Conservation (phyloP, 768 basidiomycete species). For the Pleurotus tuoliensis region DNA sequence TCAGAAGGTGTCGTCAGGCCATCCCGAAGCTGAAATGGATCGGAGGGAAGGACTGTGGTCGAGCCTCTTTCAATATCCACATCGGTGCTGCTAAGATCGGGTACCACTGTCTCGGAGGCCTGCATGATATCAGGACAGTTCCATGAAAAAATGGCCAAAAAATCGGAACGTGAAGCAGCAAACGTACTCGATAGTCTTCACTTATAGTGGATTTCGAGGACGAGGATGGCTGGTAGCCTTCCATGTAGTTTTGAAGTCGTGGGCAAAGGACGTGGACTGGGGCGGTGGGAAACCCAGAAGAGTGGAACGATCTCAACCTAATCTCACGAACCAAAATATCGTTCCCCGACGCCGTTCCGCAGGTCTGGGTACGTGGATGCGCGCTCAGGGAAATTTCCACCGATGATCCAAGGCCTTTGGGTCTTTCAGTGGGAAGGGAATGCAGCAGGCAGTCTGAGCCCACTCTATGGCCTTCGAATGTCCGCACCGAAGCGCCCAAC, state of each 20-base stretch:
- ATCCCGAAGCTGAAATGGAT: constrained; percentile 66
- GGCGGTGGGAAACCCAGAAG: constrained; percentile 37
- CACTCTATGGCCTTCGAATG: not conserved
- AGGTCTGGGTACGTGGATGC: not conserved
- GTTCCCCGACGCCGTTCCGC: not conserved
- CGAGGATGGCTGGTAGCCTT: constrained; percentile 25
- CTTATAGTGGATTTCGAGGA: constrained; percentile 24
- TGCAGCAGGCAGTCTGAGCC: not conserved
- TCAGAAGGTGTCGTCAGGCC: constrained; percentile 61
- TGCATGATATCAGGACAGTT: constrained; percentile 20
- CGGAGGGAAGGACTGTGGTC: constrained; percentile 30
- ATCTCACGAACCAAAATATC: constrained; percentile 20
- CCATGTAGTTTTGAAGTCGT: constrained; percentile 26
- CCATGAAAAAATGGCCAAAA: constrained; percentile 7
- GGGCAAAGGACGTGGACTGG: constrained; percentile 22
- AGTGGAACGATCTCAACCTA: constrained; percentile 33
- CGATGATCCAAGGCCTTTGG: too few relatives aligned
- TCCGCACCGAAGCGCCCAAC: not conserved
- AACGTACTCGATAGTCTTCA: constrained; percentile 20
- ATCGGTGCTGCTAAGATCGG: constrained; percentile 32
- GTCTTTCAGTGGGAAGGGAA: not conserved
- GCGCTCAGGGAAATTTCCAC: not conserved
- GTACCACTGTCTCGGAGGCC: constrained; percentile 50
- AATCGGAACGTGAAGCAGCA: constrained; percentile 12
- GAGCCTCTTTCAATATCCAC: constrained; percentile 31